Base-by-base conservation (phyloP, 345 rosid species). In the Iberis pinnata region DNA sequence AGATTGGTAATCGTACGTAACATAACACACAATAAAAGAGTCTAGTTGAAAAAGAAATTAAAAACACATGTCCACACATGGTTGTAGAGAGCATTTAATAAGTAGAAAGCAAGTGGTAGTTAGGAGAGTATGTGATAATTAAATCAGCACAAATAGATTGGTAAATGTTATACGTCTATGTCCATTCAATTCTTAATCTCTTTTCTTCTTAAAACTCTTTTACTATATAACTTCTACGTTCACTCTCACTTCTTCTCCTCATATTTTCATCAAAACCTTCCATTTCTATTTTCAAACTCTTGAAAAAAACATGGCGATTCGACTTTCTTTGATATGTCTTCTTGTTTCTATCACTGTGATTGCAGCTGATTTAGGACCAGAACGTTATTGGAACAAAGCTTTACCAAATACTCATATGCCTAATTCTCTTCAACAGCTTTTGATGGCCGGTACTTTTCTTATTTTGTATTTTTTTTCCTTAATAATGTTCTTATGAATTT, bases 321-420 rank as follows among this genome's bases (percentile, higher is more conserved):
- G 60, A 26, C 27, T 66, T 45, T 49, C 65, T 38, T 2, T 58
- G 27, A 58, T 57, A 1, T 57, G 64, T 49, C 64, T 66, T 58
- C 49, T 66, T 66, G 64, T 42, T 58, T 66, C 70, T 37, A 25
- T 59, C 49, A 45, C 49, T 54, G 70, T 14, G 14, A 36, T 53
- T 53, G 60, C 55, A 12, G 70, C 70, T 58, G 70, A 66, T 12
- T 27, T 52, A 22, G 9, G 65, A 19, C 60, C 54, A 18, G 65
- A 58, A 37, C 70, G 70, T 66, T 66, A 66, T 59, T 66, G 70
- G 70, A 66, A 13, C 55, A 15, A 27, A 43, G 70, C 55, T 32
- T 66, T 66, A 59, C 70, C 70, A 38, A 45, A 59, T 49, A 58
- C 70, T 52, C 70, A 65, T 37, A 66, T 66, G 9, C 70, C 70